Base-by-base conservation (phyloP, 1,284 basidiomycete genomes). In the Phylloporus sp. region DNA sequence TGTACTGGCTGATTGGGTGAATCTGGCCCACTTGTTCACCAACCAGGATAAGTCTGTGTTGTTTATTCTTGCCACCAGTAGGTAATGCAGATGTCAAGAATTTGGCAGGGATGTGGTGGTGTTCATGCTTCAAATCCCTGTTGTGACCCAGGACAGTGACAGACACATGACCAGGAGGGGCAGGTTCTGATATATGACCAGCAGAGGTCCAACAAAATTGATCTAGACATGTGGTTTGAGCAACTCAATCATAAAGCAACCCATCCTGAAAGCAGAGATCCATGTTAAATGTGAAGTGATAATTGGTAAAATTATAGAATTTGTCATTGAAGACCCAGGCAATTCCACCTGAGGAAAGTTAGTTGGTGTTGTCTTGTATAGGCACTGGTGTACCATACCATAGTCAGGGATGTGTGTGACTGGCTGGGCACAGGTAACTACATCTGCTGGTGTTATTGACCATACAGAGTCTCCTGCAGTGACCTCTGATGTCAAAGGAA, bases 221-320 rank as follows among this genome's bases (percentile, higher is more conserved):
- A 19, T 65, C 60, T 6, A 60, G 60, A 17, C 58, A 60, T 5
- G 63, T 65, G 17, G 59, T 67, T 10, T 32, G 41, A 25, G 59
- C n/a, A 15, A 60, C 19, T 7, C n/a, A 19, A 47, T 60, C 10
- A 20, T 10, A 23, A 19, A 67, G 15, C 19, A 14, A 57, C 5
- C 37, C 20, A 37, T 29, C 8, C 12, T 27, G 15, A 2, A 52
- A 65, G 4, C 6, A 12, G 25, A 57, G 11, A 10, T 61, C 39
- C n/a, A 65, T 29, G n/a, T 67, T 67, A n/a, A 67, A 67, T 23
- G 45, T 5, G 1, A 67, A 41, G 1, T 61, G 59, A 15, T 17
- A 67, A 1, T 8, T 32, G 10, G 27, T 15, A 39, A 67, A 67
- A 5, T 66, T 3, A 7, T 56, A 66, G 32, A 68, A 60, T 1